Base-by-base conservation (phyloP, 768 basidiomycete genomes). In the Pholiota conissans region DNA sequence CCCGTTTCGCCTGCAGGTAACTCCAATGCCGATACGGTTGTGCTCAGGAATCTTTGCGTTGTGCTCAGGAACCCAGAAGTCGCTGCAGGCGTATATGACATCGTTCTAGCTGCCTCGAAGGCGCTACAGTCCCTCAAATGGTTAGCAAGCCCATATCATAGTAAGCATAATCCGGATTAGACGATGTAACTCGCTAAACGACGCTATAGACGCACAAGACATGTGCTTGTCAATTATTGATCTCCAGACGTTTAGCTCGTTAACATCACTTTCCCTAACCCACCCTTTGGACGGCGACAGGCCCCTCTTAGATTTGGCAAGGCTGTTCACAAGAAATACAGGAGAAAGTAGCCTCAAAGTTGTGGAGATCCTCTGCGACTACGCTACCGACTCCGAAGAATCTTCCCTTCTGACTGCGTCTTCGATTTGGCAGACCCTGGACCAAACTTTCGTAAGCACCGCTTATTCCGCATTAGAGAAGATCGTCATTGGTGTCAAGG, bases 331-430 rank as follows among this genome's bases (percentile, higher is more conserved):
- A 48, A 4, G 27, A 13, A 9, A 9, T 20, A 16, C 14, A 45
- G 18, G 26, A 14, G 14, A 39, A 16, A 57, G 34, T 46, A 45
- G 32, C 13, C n/a, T 64, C 16, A 35, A 64, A 48, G 46, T 24
- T 22, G 24, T 66, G 27, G 57, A 64, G 37, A 57, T 64, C 24
- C 30, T 60, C 18, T 61, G 59, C 45, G 63, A 66, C 20, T 60
- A 52, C 42, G 50, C 61, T 14, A 13, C 10, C 34, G 28, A 32
- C n/a, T 59, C 60, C 3, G 32, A 55, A 16, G 57, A 61, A 20
- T 39, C 18, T 6, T 48, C 42, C 9, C n/a, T n/a, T n/a, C 22
- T 18, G 3, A 30, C 62, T 18, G 13, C 45, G 14, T 16, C 35
- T 0, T 60, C 59, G 60, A 32, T 48, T 14, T 64, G 60, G 63